Conservation (phyloP, 441 rosid genomes). For the Adansonia madagascariensis region DNA sequence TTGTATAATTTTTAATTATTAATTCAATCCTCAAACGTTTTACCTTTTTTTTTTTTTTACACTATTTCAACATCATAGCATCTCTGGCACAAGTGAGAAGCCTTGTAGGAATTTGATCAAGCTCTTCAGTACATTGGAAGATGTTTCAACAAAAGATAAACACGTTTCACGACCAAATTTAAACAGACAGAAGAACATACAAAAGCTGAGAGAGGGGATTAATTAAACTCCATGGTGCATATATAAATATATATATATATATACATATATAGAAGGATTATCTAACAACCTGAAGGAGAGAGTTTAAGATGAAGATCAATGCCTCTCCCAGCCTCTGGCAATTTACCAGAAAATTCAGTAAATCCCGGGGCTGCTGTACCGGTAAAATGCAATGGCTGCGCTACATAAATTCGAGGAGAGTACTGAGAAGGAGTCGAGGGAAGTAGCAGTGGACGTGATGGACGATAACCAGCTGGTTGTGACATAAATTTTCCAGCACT, state of each 20-base stretch:
- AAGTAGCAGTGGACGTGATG: slow-evolving; percentile 32
- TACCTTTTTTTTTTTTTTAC: not conserved
- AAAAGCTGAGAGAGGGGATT: not conserved
- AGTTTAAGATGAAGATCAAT: slow-evolving; percentile 63
- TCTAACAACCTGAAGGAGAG: slow-evolving; percentile 35
- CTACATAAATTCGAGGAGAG: slow-evolving; percentile 29
- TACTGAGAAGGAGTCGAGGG: slow-evolving; percentile 27
- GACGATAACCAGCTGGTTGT: slow-evolving; percentile 20
- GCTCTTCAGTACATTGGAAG: not conserved
- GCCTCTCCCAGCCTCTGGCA: slow-evolving; percentile 40
- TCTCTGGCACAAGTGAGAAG: not conserved
- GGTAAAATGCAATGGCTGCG: slow-evolving; percentile 37
- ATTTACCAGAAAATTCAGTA: slow-evolving; percentile 32
- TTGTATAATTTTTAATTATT: not conserved
- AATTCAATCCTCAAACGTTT: not conserved
- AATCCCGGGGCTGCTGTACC: slow-evolving; percentile 20
- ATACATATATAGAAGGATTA: not conserved
- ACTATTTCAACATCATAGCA: not conserved
- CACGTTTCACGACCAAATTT: not conserved
- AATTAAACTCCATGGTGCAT: not conserved
- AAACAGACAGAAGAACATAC: not conserved
- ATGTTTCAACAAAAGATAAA: not conserved
- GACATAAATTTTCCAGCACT: slow-evolving; percentile 25
- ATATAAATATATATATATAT: not conserved
- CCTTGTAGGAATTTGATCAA: not conserved